Evolutionary conservation across 2,329 filamentous ascomycete species (phyloP), one percentile per base, ranked within the genome.

Genomic region (Fusarium sacchari): DNA sequence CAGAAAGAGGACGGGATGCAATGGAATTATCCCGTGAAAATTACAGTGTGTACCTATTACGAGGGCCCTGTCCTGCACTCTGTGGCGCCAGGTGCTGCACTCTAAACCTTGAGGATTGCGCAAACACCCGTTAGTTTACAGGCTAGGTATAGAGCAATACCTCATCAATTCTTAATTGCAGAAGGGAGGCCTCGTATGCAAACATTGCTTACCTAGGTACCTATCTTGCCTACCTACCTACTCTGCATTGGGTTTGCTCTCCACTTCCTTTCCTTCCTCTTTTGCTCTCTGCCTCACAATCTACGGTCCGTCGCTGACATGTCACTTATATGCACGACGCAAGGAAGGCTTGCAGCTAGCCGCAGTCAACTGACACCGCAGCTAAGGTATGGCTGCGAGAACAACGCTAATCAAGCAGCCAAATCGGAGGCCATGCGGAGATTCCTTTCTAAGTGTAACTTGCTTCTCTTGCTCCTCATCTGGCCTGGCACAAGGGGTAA

Each of bases 321-420:
- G 62, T 76, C 75, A 74, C 61, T 64, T 67, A 26, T 37, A 43
- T 73, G 49, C 67, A 62, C 55, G 50, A 61, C 47, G 52, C 65
- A 63, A 52, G 40, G 36, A 61, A 69, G 66, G 57, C 66, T 69
- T 69, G 64, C 58, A 72, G 64, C 34, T 47, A 55, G 55, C 58
- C 37, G 40, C 47, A 40, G 69, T 69, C 71, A 63, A 65, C 64
- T 66, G 61, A 67, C 62, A 32, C 34, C 26, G n/a, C 17, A 59
- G 28, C 15, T 9, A 49, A 46, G 58, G 61, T 9, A 49, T 49
- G 58, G 61, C 52, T 55, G 73, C 49, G 73, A 55, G 62, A 76
- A 76, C 73, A 76, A 76, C 75, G 75, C 75, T 76, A 69, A 47
- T 72, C 34, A 47, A 37, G 40, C 46, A 34, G 24, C 37, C 26